Conservation (phyloP, 179 eudicot genomes). For the Heliamphora pulchella region DNA sequence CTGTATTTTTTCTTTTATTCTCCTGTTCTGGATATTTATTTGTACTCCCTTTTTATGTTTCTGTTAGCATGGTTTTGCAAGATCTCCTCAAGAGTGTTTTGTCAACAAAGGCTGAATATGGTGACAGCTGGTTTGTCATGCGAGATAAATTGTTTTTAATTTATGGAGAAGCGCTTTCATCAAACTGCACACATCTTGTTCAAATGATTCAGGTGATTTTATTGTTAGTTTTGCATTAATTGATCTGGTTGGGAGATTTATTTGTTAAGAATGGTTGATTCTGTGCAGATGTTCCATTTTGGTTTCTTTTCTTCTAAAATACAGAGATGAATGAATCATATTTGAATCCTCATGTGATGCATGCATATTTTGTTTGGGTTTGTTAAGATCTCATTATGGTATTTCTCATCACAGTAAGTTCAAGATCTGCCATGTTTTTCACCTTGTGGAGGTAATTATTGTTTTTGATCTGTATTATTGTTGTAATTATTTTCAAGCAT, state of each 20-base stretch:
- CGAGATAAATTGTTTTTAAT: constrained; percentile 54
- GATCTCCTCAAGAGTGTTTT: constrained; percentile 68
- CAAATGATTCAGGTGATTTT: constrained; percentile 75
- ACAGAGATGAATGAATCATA: too few relatives aligned
- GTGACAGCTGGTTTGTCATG: constrained; percentile 47
- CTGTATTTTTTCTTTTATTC: neutral
- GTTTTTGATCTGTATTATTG: too few relatives aligned
- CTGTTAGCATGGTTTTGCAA: constrained; percentile 62
- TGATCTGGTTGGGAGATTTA: neutral
- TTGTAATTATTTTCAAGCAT: too few relatives aligned
- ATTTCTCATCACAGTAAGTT: too few relatives aligned
- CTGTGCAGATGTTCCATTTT: neutral
- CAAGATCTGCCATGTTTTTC: too few relatives aligned
- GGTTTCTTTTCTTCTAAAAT: too few relatives aligned
- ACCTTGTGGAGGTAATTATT: too few relatives aligned
- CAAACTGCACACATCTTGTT: constrained; percentile 60
- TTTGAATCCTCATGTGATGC: too few relatives aligned
- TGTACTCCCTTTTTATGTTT: constrained; percentile 23
- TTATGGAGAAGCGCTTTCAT: constrained; percentile 71
- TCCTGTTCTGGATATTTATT: constrained; percentile 14
- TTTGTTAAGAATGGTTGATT: neutral
- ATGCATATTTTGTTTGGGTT: too few relatives aligned
- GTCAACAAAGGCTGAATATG: constrained; percentile 43
- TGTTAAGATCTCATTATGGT: too few relatives aligned
- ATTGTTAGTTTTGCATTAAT: constrained; percentile 7